Evolutionary conservation across 2,329 filamentous ascomycete species (phyloP).

Genomic region (Ceratocystis huliohia): DNA sequence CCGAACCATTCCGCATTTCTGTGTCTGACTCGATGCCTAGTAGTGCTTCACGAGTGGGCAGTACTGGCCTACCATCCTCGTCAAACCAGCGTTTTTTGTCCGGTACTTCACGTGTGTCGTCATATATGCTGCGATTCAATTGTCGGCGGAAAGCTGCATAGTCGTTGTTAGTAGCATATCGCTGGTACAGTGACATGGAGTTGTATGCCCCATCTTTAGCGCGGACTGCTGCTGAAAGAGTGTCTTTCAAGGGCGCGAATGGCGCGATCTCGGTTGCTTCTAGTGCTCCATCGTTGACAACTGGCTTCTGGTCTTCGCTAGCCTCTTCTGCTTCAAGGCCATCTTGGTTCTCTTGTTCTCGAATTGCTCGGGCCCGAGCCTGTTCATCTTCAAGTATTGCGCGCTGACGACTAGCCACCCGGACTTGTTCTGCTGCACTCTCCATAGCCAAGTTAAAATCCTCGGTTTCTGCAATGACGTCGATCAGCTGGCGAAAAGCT

Average conservation of each 20-base stretch:
- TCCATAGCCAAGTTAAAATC: slow-evolving; percentile 35
- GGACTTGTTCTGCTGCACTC: slow-evolving; percentile 27
- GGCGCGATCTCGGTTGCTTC: neutral
- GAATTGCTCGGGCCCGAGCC: neutral
- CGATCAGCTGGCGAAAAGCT: slow-evolving; percentile 38
- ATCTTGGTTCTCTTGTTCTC: neutral
- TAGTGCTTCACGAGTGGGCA: slow-evolving; percentile 20
- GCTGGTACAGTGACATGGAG: slow-evolving; percentile 32
- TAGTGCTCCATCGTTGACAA: neutral
- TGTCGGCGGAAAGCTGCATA: slow-evolving; percentile 47
- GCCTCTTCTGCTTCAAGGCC: neutral
- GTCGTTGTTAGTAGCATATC: slow-evolving; percentile 45
- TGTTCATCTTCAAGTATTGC: neutral
- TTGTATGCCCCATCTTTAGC: slow-evolving; percentile 23
- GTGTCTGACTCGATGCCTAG: slow-evolving; percentile 31
- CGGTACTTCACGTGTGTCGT: slow-evolving; percentile 39
- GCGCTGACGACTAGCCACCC: slow-evolving; percentile 24
- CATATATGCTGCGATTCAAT: slow-evolving; percentile 42
- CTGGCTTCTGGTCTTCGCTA: slow-evolving; percentile 3
- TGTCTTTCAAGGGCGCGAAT: neutral
- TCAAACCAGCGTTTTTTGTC: slow-evolving; percentile 44
- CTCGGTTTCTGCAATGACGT: slow-evolving; percentile 37
- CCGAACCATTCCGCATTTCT: slow-evolving; percentile 40
- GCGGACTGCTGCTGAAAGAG: neutral
- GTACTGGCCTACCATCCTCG: slow-evolving; percentile 33